A percentile compares a stretch with the other conserved stretches of the same genome.
Conservation (phyloP, 345 rosid species). For the Gossypium australe region DNA sequence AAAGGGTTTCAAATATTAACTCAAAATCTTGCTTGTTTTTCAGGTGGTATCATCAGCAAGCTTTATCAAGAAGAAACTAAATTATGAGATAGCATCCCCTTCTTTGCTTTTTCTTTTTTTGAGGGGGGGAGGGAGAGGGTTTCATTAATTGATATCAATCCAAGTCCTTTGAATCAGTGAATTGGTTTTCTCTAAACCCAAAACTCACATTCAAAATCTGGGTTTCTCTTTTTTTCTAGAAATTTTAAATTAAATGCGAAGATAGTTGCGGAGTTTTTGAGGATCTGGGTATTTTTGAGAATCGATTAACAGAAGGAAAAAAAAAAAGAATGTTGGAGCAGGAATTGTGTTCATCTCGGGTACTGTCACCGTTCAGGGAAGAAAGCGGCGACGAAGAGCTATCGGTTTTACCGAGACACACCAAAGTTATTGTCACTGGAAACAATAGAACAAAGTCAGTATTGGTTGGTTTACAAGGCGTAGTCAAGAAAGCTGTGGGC, state of each 20-base stretch:
- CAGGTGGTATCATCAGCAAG: slow-evolving; percentile 22
- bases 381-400: slow-evolving; percentile 93
- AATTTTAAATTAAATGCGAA: neutral
- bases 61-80: neutral
- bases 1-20: neutral
- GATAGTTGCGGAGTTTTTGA: neutral
- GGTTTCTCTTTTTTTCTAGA: neutral
- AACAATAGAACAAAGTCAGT: slow-evolving; percentile 97
- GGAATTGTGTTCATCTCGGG: slow-evolving; percentile 25
- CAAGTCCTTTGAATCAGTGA: slow-evolving; percentile 34
- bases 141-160: slow-evolving; percentile 44
- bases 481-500: slow-evolving; percentile 94
- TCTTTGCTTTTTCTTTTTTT: neutral
- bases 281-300: neutral
- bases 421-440: slow-evolving; percentile 91
- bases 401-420: slow-evolving; percentile 89
- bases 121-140: neutral
- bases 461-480: slow-evolving; percentile 91
- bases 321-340: slow-evolving; percentile 8
- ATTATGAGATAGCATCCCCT: slow-evolving; percentile 8
- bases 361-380: slow-evolving; percentile 55
- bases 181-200: slow-evolving; percentile 17
- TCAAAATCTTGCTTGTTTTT: slow-evolving; percentile 12
- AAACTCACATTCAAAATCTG: slow-evolving; percentile 23
- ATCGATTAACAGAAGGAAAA: neutral